Evolutionary conservation across 2,329 filamentous ascomycete genomes (phyloP).

Genomic region (Dissoconium aciculare): DNA sequence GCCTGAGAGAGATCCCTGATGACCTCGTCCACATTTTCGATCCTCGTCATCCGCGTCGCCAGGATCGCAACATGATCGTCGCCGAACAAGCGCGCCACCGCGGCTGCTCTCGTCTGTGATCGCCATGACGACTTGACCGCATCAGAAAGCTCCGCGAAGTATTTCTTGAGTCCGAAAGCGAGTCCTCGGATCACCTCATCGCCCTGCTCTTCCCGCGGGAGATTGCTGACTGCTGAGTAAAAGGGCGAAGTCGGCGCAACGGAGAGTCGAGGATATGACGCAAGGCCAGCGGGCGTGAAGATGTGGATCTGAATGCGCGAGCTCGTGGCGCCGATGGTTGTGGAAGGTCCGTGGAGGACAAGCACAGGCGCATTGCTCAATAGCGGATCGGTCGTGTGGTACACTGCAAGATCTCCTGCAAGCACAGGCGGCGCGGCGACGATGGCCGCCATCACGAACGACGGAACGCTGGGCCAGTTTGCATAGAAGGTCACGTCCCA

Average conservation of each 20-base stretch:
- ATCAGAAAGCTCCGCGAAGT: constrained; percentile 75
- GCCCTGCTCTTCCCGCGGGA: constrained; percentile 87
- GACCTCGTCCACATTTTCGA: constrained; percentile 61
- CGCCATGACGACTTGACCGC: constrained; percentile 56
- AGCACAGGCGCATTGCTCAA: constrained; percentile 69
- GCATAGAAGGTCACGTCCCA: too few species aligned
- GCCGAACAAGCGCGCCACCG: constrained; percentile 56
- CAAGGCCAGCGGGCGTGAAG: constrained; percentile 75
- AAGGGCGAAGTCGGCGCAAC: constrained; percentile 84
- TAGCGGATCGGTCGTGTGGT: constrained; percentile 73
- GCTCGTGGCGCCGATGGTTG: constrained; percentile 74
- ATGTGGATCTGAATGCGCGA: constrained; percentile 92
- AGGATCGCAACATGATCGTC: constrained; percentile 88
- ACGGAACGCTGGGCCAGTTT: too few species aligned
- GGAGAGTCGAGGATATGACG: constrained; percentile 79
- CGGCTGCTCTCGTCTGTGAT: constrained; percentile 34
- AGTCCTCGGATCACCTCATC: constrained; percentile 84
- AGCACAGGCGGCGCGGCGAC: constrained; percentile 60
- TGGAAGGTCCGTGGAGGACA: constrained; percentile 67
- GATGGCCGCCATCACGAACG: constrained; percentile 62
- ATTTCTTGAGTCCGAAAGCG: constrained; percentile 85
- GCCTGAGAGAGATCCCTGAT: constrained; percentile 59
- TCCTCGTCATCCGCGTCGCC: constrained; percentile 67
- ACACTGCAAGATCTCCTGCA: constrained; percentile 71
- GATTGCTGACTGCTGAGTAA: constrained; percentile 75